Evolutionary conservation across 306 rosid species (phyloP).

Genomic region (Astragalus membranaceus): DNA sequence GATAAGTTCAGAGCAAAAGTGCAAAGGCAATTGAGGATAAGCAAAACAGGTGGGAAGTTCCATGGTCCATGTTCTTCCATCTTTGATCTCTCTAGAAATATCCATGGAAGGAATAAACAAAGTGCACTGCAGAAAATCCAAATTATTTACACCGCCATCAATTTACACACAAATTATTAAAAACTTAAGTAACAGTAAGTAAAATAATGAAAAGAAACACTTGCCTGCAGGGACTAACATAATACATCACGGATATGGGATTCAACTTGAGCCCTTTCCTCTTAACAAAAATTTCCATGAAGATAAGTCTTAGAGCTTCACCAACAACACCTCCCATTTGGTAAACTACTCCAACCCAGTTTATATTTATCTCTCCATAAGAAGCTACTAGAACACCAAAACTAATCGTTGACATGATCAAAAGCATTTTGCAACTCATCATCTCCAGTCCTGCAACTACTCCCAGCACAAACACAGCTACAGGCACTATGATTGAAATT

Average conservation of each 20-base stretch:
- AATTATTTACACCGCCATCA: slow-evolving; percentile 13
- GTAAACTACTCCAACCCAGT: slow-evolving; percentile 94
- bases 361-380: slow-evolving; percentile 87
- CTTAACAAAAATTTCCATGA: slow-evolving; percentile 97
- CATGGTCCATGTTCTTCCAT: slow-evolving; percentile 75
- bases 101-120: slow-evolving; percentile 91
- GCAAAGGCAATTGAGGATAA: slow-evolving; percentile 81
- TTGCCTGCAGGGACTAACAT: slow-evolving; percentile 99
- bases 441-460: slow-evolving; percentile 91
- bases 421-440: slow-evolving; percentile 91
- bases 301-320: slow-evolving; percentile 95
- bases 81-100: slow-evolving; percentile 84
- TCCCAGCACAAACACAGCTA: slow-evolving; percentile 93
- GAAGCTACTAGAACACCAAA: slow-evolving; percentile 95
- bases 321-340: slow-evolving; percentile 99
- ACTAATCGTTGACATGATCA: slow-evolving; percentile 95
- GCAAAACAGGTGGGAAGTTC: slow-evolving; percentile 80
- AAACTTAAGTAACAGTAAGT: neutral
- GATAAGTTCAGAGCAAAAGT: slow-evolving; percentile 96
- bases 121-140: slow-evolving; percentile 64
- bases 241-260: slow-evolving; percentile 91
- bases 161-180: neutral
- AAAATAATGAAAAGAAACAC: slow-evolving; percentile 9
- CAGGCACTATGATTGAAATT: slow-evolving; percentile 78
- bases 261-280: slow-evolving; percentile 91